Base-by-base conservation (phyloP, 192 early-diverging fungal genomes). In the Umbelopsis sp. region DNA sequence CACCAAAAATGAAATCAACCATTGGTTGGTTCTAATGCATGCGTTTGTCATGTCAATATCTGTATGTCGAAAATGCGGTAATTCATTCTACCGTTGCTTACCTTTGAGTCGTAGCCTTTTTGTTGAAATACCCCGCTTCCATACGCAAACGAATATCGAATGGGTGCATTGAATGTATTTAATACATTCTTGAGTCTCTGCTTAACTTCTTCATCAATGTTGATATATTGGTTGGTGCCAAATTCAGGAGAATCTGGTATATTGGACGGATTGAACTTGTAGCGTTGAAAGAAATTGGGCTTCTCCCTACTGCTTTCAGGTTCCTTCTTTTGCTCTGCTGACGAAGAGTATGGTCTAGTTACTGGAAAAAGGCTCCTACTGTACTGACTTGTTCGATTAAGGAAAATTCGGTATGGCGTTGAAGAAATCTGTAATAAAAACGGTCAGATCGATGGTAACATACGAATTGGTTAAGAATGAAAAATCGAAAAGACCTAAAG, bases 1-100 rank as follows among this genome's bases (percentile, higher is more conserved):
- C 98, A 16, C 90, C 98, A 84, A 99, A 95, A 16, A 99, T 91
- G 68, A 96, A 87, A 82, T 99, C 98, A 0, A 98, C 86, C 93
- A 97, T 95, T 0, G 96, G 94, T 62, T 91, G 81, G 65, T 84
- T 79, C 84, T 78, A 50, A 44, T 32, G 66, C 45, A 14, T 11
- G 45, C 66, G 31, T 59, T 59, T 59, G 54, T 62, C 56, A 62
- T 32, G 56, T 62, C 56, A 62, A 31, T 62, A 34, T 34, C 47
- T 9, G 47, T 49, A 5, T 17, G 16, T 49, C n/a, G 16, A 49
- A 21, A 21, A 21, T 21, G n/a, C 47, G 45, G 14, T 17, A 6
- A 49, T 49, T 1, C n/a, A n/a, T n/a, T n/a, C n/a, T n/a, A n/a
- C n/a, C 11, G n/a, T 17, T 21, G 38, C 38, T 12, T 80, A 83